These are phyloP conservation scores for Avena sativa DNA, from an alignment of 176 grass and related monocot species.

Conservation along the genomic window DNA sequence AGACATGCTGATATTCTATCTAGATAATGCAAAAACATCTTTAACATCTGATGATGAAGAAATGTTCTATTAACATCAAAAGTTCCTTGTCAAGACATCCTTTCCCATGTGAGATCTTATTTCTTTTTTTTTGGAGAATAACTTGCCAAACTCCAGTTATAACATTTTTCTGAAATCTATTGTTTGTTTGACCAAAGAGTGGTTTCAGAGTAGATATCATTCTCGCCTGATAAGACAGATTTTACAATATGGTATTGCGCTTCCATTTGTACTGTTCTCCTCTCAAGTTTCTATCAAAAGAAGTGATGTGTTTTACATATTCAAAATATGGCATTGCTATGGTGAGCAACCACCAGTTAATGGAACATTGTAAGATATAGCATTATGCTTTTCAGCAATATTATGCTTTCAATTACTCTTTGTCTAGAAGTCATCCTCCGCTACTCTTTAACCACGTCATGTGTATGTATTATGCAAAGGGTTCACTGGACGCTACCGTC, in stretches of 20 bases:
- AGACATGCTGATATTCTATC: slow-evolving; percentile 5
- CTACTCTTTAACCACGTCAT: neutral
- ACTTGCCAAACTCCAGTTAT: neutral
- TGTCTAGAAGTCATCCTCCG: neutral
- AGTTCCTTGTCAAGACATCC: neutral
- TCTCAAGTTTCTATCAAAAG: neutral
- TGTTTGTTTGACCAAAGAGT: neutral
- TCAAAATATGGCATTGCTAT: neutral
- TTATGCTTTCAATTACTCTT: neutral
- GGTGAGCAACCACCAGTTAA: neutral
- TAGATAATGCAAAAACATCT: neutral
- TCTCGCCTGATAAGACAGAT: neutral
- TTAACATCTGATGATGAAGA: slow-evolving; percentile 8
- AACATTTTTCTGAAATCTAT: neutral
- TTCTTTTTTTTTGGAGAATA: neutral
- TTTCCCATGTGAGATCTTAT: neutral
- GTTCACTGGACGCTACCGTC: neutral
- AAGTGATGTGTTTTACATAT: neutral
- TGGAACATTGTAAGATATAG: neutral
- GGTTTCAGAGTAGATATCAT: neutral
- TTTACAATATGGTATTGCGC: neutral
- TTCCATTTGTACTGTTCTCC: neutral
- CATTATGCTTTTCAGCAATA: slow-evolving; percentile 31
- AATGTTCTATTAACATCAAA: neutral
- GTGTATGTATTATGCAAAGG: neutral